Conservation (phyloP, 139 green algal genomes). For the Chlamydomonas schloesseri region DNA sequence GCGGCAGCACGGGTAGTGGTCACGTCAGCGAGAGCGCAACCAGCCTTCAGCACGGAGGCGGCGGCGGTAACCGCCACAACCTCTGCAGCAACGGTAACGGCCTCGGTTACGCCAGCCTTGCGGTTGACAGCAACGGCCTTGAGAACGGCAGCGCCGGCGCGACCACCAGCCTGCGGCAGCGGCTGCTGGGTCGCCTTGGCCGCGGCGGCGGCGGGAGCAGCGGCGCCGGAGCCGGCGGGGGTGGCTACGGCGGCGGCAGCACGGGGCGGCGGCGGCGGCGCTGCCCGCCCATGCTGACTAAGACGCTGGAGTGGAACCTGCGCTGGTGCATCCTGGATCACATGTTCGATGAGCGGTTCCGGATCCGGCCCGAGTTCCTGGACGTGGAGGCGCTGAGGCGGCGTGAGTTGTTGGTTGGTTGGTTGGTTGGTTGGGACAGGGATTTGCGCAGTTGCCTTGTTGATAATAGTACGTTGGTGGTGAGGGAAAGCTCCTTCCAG, state of each 20-base stretch:
- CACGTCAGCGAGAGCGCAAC: background rate
- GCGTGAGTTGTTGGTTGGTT: slow-evolving; percentile 41
- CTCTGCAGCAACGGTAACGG: too few relatives aligned
- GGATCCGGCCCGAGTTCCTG: slow-evolving; percentile 52
- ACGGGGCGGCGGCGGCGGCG: background rate
- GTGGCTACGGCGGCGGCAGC: slow-evolving; percentile 47
- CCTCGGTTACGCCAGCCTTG: background rate
- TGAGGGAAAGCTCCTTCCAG: too few relatives aligned
- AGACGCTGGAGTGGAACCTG: slow-evolving; percentile 96
- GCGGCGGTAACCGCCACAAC: background rate
- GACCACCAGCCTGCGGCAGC: too few relatives aligned
- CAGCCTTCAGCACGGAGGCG: too few relatives aligned
- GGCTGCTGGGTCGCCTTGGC: slow-evolving; percentile 9
- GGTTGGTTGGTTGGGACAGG: too few relatives aligned
- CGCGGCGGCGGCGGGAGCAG: background rate
- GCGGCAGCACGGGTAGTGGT: background rate
- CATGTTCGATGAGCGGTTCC: slow-evolving; percentile 92
- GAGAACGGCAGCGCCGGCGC: background rate
- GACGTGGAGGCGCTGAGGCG: slow-evolving; percentile 27
- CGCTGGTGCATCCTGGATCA: slow-evolving; percentile 87
- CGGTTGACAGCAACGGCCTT: background rate
- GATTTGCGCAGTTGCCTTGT: too few relatives aligned
- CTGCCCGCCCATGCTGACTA: slow-evolving; percentile 81
- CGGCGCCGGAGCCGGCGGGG: background rate
- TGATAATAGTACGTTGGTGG: too few relatives aligned